Base-by-base conservation (phyloP, 768 basidiomycete genomes). In the Boletales sp. region DNA sequence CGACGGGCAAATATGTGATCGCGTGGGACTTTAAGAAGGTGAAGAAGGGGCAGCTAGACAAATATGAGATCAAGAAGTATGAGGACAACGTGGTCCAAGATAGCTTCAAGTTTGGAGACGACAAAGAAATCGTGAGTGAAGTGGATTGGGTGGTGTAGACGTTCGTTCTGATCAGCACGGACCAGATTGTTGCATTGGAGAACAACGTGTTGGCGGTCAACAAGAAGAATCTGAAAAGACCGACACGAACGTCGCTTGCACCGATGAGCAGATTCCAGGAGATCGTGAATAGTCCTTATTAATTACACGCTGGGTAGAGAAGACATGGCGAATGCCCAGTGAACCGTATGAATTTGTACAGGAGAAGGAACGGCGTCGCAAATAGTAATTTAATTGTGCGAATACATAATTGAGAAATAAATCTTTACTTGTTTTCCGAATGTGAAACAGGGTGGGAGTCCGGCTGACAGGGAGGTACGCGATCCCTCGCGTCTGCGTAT, bases 11-110 rank as follows among this genome's bases (percentile, higher is more conserved):
- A 64, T 97, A 82, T 58, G 89, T 97, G 50, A 80, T 97, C 61
- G 94, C 93, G 7, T 99, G 94, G 94, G 94, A 98, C 80, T 95
- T 99, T 66, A 81, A 78, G 40, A 93, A 94, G 64, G 90, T 98
- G 56, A 97, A 95, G 79, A 86, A 86, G 69, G 96, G 96, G 47
- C 80, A 82, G 44, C 76, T 87, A 38, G 90, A 93, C 70, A 88
- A 87, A 67, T 98, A 97, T 63, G 92, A 95, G 61, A 94, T 98
- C 74, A 94, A 94, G 79, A 87, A 87, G 73, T 97, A 96, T 65
- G 88, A 93, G 61, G 93, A 95, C 60, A 77, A 81, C 41, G 94
- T 98, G 50, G 94, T 98, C 0, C 94, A 96, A 56, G 96, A 99
- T 69, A 91, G 87, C 71, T 99, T 99, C 83, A 90, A 87, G 71